Percentiles rank a stretch among this genome's conserved stretches.
These are phyloP conservation scores for Plasmopara halstedii DNA, from an alignment of 352 stramenopile genomes.

Conservation along the genomic window DNA sequence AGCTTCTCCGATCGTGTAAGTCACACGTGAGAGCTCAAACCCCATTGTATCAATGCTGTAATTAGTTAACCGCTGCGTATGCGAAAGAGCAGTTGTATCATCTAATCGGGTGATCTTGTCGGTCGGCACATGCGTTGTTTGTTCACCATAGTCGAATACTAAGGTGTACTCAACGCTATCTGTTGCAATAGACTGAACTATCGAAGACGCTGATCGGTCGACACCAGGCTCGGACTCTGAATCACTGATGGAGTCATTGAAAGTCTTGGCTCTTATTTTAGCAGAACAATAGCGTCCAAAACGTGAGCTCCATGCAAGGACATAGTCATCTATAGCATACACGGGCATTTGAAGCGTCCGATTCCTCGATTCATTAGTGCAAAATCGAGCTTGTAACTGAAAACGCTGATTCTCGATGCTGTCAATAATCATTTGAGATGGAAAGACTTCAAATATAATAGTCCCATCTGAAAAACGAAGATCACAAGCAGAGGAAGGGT, in stretches of 20 bases:
- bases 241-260: conserved; percentile 11
- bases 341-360: conserved; percentile 6
- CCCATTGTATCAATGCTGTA: conserved; percentile 72
- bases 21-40: conserved; percentile 51
- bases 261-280: conserved; percentile 29
- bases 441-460: conserved; percentile 68
- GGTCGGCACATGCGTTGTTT: conserved; percentile 35
- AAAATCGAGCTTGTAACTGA: conserved; percentile 1
- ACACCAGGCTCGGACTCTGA: background rate
- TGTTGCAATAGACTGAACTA: background rate
- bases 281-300: conserved; percentile 62
- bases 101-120: conserved; percentile 51
- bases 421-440: conserved; percentile 74
- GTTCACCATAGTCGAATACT: conserved; percentile 69
- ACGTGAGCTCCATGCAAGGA: conserved; percentile 68
- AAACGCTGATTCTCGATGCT: conserved; percentile 15
- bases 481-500: conserved; percentile 52
- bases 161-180: conserved; percentile 25
- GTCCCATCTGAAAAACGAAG: conserved; percentile 70
- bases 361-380: conserved; percentile 4
- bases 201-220: conserved; percentile 1
- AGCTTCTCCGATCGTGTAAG: conserved; percentile 44
- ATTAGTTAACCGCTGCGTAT: conserved; percentile 62
- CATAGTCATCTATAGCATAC: conserved; percentile 38
- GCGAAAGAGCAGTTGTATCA: conserved; percentile 41